Conservation (phyloP, 768 basidiomycete species). For the Naematelia encephala region DNA sequence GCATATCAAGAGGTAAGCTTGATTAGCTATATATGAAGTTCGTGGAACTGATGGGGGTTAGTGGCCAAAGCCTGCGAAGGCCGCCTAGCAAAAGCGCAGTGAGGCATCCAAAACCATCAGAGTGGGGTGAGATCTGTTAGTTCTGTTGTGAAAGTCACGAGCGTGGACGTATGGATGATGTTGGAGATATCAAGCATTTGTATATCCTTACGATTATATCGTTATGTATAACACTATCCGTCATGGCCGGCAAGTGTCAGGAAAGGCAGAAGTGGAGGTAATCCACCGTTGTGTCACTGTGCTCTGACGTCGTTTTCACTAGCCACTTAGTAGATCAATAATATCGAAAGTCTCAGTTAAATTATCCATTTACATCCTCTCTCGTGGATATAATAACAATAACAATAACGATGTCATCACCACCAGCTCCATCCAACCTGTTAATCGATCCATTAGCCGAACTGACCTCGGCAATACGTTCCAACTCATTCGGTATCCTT, state of each 20-base stretch:
- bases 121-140: too few relatives aligned
- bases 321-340: too few relatives aligned
- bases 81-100: too few relatives aligned
- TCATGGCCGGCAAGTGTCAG: neutral
- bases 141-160: too few relatives aligned
- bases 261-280: neutral
- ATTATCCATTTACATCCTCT: too few relatives aligned
- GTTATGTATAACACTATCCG: too few relatives aligned
- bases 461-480: slow-evolving; percentile 12
- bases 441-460: slow-evolving; percentile 19
- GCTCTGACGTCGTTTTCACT: too few relatives aligned
- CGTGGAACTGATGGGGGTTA: neutral
- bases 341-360: too few relatives aligned
- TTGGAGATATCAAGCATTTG: neutral
- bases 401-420: neutral
- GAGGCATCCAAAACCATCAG: neutral
- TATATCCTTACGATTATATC: too few relatives aligned
- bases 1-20: slow-evolving; percentile 1
- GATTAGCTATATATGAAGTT: neutral
- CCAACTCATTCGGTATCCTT: slow-evolving; percentile 19
- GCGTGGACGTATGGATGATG: too few relatives aligned
- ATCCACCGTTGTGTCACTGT: neutral
- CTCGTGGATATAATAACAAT: too few relatives aligned
- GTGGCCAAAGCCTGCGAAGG: slow-evolving; percentile 6
- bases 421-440: slow-evolving; percentile 17